These are phyloP conservation scores for Collybia mongolica DNA, from an alignment of 768 basidiomycete genomes.

Conservation along the genomic window DNA sequence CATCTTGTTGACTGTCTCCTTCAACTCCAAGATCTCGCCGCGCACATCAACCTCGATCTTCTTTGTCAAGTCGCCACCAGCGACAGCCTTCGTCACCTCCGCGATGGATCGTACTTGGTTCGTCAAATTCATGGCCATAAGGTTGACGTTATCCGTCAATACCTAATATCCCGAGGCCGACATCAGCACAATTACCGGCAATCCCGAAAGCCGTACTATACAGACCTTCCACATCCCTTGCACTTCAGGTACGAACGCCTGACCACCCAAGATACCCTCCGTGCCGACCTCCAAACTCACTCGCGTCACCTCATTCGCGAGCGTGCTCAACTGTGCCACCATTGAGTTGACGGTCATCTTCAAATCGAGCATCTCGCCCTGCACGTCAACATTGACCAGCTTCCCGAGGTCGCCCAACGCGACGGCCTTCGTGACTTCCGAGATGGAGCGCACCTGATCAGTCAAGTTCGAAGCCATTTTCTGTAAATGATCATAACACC, in stretches of 20 bases:
- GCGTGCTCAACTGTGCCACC: slow-evolving; percentile 77
- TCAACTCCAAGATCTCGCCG: slow-evolving; percentile 88
- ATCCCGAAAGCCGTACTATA: background rate
- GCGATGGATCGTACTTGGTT: slow-evolving; percentile 87
- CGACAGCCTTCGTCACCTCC: slow-evolving; percentile 93
- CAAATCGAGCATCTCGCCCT: slow-evolving; percentile 91
- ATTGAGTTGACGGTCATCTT: slow-evolving; percentile 86
- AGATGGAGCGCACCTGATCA: slow-evolving; percentile 88
- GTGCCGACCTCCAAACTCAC: slow-evolving; percentile 92
- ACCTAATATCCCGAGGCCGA: slow-evolving; percentile 25
- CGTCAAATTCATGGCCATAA: slow-evolving; percentile 89
- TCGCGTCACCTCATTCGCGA: slow-evolving; percentile 84
- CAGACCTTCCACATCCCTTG: slow-evolving; percentile 89
- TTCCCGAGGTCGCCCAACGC: slow-evolving; percentile 83
- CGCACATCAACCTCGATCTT: slow-evolving; percentile 61
- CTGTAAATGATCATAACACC: slow-evolving; percentile 27
- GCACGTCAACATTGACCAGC: slow-evolving; percentile 88
- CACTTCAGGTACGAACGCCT: slow-evolving; percentile 69
- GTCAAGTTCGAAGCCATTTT: slow-evolving; percentile 88
- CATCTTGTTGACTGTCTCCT: slow-evolving; percentile 96
- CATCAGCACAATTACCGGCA: too few species aligned
- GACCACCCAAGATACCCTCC: slow-evolving; percentile 88
- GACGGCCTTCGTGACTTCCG: slow-evolving; percentile 86
- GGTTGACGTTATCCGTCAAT: slow-evolving; percentile 78
- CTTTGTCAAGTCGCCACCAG: slow-evolving; percentile 88